These are phyloP conservation scores for Gastrodia elata DNA, from an alignment of 106 monocot species.

Conservation along the genomic window DNA sequence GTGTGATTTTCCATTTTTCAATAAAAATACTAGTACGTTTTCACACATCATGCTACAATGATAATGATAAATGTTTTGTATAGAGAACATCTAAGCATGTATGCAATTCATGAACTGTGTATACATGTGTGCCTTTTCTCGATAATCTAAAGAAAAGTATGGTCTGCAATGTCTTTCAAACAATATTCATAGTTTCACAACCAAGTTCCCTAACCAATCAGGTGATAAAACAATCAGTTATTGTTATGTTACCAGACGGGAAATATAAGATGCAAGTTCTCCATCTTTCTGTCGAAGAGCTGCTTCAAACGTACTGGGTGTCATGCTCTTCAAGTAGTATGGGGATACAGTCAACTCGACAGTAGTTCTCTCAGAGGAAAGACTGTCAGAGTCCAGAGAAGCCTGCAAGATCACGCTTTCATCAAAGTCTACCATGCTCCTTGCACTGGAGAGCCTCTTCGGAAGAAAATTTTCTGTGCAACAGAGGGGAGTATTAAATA, in stretches of 20 bases:
- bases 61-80: neutral
- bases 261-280: constrained; percentile 86
- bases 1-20: neutral
- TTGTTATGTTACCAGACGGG: constrained; percentile 62
- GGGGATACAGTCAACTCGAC: constrained; percentile 49
- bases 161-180: neutral
- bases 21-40: neutral
- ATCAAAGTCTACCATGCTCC: constrained; percentile 64
- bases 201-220: neutral
- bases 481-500: neutral
- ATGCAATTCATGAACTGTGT: neutral
- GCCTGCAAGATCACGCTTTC: constrained; percentile 75
- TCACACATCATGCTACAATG: neutral
- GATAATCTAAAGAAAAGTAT: constrained; percentile 1
- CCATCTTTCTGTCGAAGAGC: constrained; percentile 93
- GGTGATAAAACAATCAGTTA: neutral
- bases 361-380: constrained; percentile 43
- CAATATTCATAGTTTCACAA: neutral
- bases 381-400: constrained; percentile 53
- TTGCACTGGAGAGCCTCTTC: constrained; percentile 51
- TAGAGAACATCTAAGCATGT: neutral
- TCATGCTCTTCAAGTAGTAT: constrained; percentile 91
- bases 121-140: neutral
- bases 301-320: constrained; percentile 86
- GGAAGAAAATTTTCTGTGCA: constrained; percentile 45